Percentiles rank a stretch among this genome's conserved stretches.
Conservation (phyloP, 2,329 filamentous ascomycete genomes). For the Diaporthe caulivora region DNA sequence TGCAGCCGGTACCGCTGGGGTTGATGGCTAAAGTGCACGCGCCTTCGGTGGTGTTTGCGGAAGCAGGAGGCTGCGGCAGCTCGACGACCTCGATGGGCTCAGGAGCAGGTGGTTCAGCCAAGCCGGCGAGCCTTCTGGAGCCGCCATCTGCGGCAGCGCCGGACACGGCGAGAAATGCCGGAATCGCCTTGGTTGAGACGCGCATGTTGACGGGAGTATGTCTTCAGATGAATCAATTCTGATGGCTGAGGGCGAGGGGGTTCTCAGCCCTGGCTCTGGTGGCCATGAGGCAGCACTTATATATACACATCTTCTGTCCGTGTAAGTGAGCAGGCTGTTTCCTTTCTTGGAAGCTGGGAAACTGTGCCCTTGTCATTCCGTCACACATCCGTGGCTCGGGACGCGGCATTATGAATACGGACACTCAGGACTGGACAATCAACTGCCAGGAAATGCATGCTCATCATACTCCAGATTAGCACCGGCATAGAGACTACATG, state of each 20-base stretch:
- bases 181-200: neutral
- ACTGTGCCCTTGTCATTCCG: neutral
- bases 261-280: neutral
- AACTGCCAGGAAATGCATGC: neutral
- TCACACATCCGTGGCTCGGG: neutral
- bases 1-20: slow-evolving; percentile 54
- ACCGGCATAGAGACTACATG: neutral
- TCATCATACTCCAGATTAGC: neutral
- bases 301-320: neutral
- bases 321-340: neutral
- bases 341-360: neutral
- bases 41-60: slow-evolving; percentile 43
- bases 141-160: neutral
- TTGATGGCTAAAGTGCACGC: slow-evolving; percentile 51
- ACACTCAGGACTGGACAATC: neutral
- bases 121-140: neutral
- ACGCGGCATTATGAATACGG: neutral
- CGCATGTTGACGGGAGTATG: neutral
- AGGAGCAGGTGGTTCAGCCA: slow-evolving; percentile 43
- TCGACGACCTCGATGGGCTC: slow-evolving; percentile 52
- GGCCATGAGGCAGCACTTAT: neutral
- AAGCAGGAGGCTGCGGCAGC: slow-evolving; percentile 54
- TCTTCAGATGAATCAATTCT: neutral
- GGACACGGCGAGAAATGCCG: neutral
- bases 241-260: neutral